Evolutionary conservation across 2,329 filamentous ascomycete species (phyloP).

Genomic region (Dryadomyces quercivorus): DNA sequence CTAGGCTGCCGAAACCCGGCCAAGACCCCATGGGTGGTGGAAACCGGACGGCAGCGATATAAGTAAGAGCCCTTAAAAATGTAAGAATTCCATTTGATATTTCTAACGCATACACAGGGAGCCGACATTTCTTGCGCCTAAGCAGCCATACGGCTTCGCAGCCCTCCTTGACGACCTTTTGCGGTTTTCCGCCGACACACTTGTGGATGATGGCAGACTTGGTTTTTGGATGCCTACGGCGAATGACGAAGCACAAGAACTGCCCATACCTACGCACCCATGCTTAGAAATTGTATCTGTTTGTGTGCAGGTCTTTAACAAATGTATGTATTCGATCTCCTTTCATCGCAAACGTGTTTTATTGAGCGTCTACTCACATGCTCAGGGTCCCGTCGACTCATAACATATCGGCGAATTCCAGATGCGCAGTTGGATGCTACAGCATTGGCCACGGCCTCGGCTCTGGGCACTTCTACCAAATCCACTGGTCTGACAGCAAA

Average conservation of each 20-base stretch:
- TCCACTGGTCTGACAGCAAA: constrained; percentile 38
- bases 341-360: constrained; percentile 9
- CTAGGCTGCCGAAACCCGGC: constrained; percentile 62
- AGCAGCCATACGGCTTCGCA: constrained; percentile 82
- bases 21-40: constrained; percentile 46
- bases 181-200: constrained; percentile 60
- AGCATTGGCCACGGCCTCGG: constrained; percentile 22
- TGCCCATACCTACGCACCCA: constrained; percentile 66
- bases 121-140: constrained; percentile 69
- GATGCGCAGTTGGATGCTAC: constrained; percentile 40
- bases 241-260: constrained; percentile 64
- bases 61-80: constrained; percentile 34
- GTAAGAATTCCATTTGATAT: no score
- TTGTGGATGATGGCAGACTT: constrained; percentile 69
- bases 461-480: constrained; percentile 17
- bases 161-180: constrained; percentile 86
- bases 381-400: constrained; percentile 72
- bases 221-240: constrained; percentile 97
- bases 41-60: constrained; percentile 58
- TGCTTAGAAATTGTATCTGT: constrained; percentile 60
- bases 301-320: constrained; percentile 81
- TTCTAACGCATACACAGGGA: background rate
- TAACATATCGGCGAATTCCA: constrained; percentile 67
- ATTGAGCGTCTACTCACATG: background rate
- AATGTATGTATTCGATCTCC: constrained; percentile 40